A percentile compares a stretch with the other conserved stretches of the same genome.
Evolutionary conservation across 2,329 filamentous ascomycete genomes (phyloP).

Genomic region (Aaosphaeria pasadenensis): DNA sequence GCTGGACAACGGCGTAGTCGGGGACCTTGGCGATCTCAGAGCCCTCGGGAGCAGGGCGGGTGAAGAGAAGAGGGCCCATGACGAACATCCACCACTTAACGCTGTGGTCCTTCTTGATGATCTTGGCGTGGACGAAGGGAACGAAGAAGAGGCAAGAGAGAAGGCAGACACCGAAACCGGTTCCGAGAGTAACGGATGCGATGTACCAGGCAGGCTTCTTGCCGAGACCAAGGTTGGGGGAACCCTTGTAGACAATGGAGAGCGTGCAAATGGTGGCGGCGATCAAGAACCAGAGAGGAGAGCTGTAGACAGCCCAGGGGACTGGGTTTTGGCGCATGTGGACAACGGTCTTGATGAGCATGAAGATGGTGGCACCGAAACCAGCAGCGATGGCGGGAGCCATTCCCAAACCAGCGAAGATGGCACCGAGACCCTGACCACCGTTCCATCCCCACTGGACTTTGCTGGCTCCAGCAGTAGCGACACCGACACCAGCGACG

Average conservation of each 20-base stretch:
- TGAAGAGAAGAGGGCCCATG: constrained; percentile 57
- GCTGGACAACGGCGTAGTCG: constrained; percentile 74
- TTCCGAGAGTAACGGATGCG: constrained; percentile 63
- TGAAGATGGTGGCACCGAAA: constrained; percentile 68
- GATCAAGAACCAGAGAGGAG: constrained; percentile 75
- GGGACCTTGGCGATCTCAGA: constrained; percentile 60
- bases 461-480: constrained; percentile 54
- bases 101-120: constrained; percentile 66
- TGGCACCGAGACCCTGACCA: constrained; percentile 65
- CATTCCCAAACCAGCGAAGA: constrained; percentile 65
- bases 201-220: constrained; percentile 68
- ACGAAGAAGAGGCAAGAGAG: constrained; percentile 70
- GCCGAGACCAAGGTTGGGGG: constrained; percentile 62
- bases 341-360: constrained; percentile 69
- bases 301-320: constrained; percentile 69
- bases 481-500: constrained; percentile 47
- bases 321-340: constrained; percentile 70
- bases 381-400: constrained; percentile 64
- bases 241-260: constrained; percentile 79
- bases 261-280: constrained; percentile 72
- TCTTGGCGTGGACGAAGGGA: constrained; percentile 63
- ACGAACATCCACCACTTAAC: constrained; percentile 63
- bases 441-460: constrained; percentile 60
- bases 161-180: constrained; percentile 57
- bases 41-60: constrained; percentile 54